Evolutionary conservation across 257 asterid species (phyloP).

Genomic region (Rubia yunnanensis): DNA sequence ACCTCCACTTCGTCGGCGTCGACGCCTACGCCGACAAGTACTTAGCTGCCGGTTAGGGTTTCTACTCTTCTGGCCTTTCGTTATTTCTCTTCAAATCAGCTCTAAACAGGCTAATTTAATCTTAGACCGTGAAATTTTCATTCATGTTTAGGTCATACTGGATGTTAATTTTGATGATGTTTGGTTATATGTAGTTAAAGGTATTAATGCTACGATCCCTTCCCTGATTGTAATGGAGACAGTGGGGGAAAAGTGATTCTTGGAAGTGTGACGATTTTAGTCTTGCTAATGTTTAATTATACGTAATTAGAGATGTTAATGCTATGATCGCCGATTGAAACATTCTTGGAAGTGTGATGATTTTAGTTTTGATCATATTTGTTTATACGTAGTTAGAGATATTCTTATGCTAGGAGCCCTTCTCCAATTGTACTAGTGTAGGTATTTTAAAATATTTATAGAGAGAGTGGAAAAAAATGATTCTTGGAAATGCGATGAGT

Average conservation of each 20-base stretch:
- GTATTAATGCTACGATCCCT: too few species aligned
- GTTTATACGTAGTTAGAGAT: too few species aligned
- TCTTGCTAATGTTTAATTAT: too few species aligned
- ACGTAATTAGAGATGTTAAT: too few species aligned
- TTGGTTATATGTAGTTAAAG: background rate
- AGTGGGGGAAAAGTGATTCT: too few species aligned
- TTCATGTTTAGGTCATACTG: background rate
- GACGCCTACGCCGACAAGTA: constrained; percentile 73
- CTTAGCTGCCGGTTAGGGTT: constrained; percentile 39
- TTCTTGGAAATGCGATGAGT: background rate
- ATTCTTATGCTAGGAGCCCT: too few species aligned
- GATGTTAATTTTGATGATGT: background rate
- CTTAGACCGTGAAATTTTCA: too few species aligned
- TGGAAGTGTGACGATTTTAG: too few species aligned
- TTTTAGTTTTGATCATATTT: too few species aligned
- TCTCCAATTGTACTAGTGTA: background rate
- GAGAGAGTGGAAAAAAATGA: background rate
- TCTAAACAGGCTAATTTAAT: background rate
- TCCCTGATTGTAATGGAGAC: too few species aligned
- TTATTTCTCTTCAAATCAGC: background rate
- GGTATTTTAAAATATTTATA: background rate
- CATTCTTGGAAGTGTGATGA: too few species aligned
- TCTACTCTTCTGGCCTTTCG: background rate
- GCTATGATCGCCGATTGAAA: too few species aligned
- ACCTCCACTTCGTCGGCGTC: constrained; percentile 68